Evolutionary conservation across 2,329 filamentous ascomycete species (phyloP), one percentile per base, ranked within the genome.

Genomic region (Calycina herbarum): DNA sequence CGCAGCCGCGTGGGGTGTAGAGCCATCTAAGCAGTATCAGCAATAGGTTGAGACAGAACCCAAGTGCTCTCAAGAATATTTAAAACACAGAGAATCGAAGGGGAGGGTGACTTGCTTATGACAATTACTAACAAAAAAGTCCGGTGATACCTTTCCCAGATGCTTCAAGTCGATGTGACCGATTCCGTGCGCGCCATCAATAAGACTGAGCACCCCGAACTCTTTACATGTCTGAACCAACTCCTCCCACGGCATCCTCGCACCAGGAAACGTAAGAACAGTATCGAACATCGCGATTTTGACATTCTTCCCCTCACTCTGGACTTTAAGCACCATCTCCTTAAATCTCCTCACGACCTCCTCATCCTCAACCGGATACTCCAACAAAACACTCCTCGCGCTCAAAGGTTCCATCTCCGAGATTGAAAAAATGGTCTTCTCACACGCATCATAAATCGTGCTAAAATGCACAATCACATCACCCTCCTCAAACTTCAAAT

Each of bases 91-190:
- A 20, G 20, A 20, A 20, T 20, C 20, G 20, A 20, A 20, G 20
- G 20, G 20, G 20, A 48, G 27, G 27, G 60, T 20, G 20, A 62
- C 86, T 92, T 93, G 97, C 82, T 96, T 96, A 79, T 96, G 91
- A 73, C 89, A 93, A 76, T 97, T 97, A 66, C 85, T 90, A 10
- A 94, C 85, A 74, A 96, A 92, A 79, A 96, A 97, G 77, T 97
- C 94, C 0, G 93, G 89, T 66, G 92, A 86, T 2, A 93, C 79
- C 5, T 78, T 76, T 0, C 76, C 71, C 8, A 97, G 78, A 76
- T 96, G 85, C 13, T 96, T 78, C 20, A 75, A 67, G 77, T 96
- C 86, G n/a, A 97, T 78, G 2, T 85, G 82, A 1, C 94, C 94
- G 38, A 96, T 79, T 0, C 89, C 90, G 78, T 97, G 94, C 0